These are phyloP conservation scores for Lichina pygmaea DNA, from an alignment of 495 filamentous ascomycete genomes.

Conservation along the genomic window DNA sequence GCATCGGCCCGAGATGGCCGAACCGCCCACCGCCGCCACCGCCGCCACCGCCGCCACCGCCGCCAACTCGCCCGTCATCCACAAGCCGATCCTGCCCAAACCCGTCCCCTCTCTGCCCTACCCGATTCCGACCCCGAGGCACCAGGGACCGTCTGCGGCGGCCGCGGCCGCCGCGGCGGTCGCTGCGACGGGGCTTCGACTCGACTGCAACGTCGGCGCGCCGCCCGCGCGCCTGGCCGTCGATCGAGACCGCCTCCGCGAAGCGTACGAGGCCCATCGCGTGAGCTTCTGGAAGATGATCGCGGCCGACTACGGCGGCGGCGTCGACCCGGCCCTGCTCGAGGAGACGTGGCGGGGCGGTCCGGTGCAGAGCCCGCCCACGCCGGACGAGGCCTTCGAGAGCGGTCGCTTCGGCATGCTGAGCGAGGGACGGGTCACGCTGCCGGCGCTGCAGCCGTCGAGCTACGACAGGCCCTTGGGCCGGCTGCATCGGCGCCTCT, in stretches of 20 bases:
- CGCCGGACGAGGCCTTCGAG: conserved; percentile 10
- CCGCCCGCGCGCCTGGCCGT: conserved; percentile 11
- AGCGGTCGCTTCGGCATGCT: neutral
- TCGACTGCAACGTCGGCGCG: conserved; percentile 6
- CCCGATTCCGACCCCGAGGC: neutral
- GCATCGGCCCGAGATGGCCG: neutral
- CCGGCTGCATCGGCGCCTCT: neutral
- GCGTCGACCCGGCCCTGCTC: conserved; percentile 31
- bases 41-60: neutral
- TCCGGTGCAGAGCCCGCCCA: conserved; percentile 14
- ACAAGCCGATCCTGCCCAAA: conserved; percentile 3
- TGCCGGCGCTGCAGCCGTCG: neutral
- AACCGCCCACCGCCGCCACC: neutral
- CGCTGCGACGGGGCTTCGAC: conserved; percentile 13
- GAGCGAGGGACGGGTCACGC: neutral
- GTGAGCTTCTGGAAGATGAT: conserved; percentile 45
- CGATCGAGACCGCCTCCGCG: conserved; percentile 37
- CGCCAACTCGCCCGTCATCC: neutral
- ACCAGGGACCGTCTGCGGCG: neutral
- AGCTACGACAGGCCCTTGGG: neutral
- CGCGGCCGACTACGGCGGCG: conserved; percentile 38
- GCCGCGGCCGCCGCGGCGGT: neutral
- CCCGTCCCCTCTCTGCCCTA: neutral
- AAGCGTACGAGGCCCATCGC: conserved; percentile 41
- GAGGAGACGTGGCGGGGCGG: conserved; percentile 42